Evolutionary conservation across 345 rosid species (phyloP).

Genomic region (Durio zibethinus): DNA sequence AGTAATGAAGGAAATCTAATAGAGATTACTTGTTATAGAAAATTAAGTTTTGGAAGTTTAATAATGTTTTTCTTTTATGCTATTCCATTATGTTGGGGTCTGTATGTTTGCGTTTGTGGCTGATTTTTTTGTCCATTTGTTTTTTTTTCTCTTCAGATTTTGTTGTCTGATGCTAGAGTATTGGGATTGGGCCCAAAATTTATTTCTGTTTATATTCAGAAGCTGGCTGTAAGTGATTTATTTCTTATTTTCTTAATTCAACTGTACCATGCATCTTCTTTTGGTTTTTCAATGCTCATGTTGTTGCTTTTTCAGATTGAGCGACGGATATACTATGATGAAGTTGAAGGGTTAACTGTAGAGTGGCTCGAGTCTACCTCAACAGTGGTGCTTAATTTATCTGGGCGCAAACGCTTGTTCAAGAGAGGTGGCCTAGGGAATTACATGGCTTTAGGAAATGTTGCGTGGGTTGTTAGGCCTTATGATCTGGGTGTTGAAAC

Average conservation of each 20-base stretch:
- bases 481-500: constrained; percentile 34
- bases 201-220: constrained; percentile 75
- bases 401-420: constrained; percentile 33
- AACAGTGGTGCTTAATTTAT: constrained; percentile 55
- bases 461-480: constrained; percentile 54
- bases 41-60: background rate
- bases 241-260: background rate
- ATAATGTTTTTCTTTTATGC: background rate
- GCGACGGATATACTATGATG: constrained; percentile 69
- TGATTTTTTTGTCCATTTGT: too few relatives aligned
- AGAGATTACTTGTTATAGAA: background rate
- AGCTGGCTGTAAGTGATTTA: constrained; percentile 62
- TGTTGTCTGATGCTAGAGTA: constrained; percentile 75
- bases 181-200: constrained; percentile 80
- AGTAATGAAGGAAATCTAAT: background rate
- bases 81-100: background rate
- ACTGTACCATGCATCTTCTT: background rate
- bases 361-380: constrained; percentile 90
- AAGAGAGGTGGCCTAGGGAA: constrained; percentile 43
- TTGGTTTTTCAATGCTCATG: constrained; percentile 1
- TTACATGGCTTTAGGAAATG: constrained; percentile 49
- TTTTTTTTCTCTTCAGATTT: constrained; percentile 48
- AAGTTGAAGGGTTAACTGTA: constrained; percentile 61
- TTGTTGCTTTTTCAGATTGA: constrained; percentile 49
- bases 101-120: background rate